Evolutionary conservation across 192 early-diverging fungal genomes (phyloP).

Genomic region (Dissophora globulifera): DNA sequence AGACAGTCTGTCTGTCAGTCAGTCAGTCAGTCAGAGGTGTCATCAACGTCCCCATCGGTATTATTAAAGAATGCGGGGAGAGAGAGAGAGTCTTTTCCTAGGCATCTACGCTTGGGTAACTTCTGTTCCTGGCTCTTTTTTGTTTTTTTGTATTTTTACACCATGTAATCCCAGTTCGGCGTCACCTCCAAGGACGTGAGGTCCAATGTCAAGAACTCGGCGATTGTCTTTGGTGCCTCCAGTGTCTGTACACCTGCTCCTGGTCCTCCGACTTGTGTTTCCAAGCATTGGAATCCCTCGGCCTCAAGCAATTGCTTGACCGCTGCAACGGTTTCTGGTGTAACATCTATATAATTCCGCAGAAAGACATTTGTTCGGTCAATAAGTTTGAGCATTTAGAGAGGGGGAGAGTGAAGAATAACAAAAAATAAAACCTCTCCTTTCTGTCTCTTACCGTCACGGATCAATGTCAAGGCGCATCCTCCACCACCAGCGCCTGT

Average conservation of each 20-base stretch:
- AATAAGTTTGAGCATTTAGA: not conserved
- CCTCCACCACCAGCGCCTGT: conserved; percentile 99
- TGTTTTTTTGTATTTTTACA: no score
- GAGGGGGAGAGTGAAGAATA: not conserved
- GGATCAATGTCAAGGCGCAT: conserved; percentile 86
- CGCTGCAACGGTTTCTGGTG: conserved; percentile 51
- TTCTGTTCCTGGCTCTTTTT: no score
- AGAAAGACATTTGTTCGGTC: no score
- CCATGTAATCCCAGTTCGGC: conserved; percentile 40
- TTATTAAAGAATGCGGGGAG: no score
- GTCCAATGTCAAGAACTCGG: conserved; percentile 35
- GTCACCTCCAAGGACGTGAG: conserved; percentile 18
- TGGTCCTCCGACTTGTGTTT: conserved; percentile 75
- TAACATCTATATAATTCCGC: no score
- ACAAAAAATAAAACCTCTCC: no score
- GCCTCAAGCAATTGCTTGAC: conserved; percentile 60
- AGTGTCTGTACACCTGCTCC: conserved; percentile 62
- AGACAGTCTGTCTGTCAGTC: no score
- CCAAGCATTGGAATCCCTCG: conserved; percentile 77
- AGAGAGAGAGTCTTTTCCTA: no score
- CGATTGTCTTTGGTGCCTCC: conserved; percentile 21
- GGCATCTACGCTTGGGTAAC: no score
- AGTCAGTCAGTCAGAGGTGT: no score
- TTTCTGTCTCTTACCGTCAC: conserved; percentile 63
- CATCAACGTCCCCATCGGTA: no score